Conservation (phyloP, 129 eudicot species). For the Logfia minima region DNA sequence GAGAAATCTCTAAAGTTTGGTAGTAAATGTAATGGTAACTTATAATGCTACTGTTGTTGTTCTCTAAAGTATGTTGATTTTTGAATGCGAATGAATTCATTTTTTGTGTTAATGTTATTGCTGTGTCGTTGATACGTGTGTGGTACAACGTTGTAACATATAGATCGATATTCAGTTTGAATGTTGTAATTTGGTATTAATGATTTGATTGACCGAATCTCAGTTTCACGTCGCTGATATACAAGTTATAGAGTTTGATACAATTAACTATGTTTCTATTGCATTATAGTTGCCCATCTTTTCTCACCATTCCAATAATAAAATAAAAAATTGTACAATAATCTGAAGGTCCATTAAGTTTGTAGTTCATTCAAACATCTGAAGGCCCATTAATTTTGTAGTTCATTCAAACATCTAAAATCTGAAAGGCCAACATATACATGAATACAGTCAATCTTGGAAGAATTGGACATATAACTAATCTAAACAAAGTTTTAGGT, state of each 20-base stretch:
- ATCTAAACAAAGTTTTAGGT: conserved; percentile 27
- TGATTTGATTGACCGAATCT: background rate
- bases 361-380: conserved; percentile 30
- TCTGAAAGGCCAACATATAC: conserved; percentile 17
- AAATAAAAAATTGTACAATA: background rate
- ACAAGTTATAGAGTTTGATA: background rate
- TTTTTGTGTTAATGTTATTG: background rate
- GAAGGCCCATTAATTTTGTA: background rate
- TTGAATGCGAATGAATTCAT: background rate
- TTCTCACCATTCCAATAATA: background rate
- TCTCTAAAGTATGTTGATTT: background rate
- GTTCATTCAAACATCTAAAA: conserved; percentile 23
- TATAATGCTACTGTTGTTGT: no score
- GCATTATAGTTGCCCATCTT: background rate
- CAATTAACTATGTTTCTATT: no score
- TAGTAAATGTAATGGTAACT: no score
- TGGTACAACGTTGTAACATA: background rate
- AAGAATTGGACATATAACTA: conserved; percentile 25
- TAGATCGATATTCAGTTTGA: background rate
- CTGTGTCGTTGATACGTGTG: background rate
- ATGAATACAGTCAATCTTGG: conserved; percentile 24
- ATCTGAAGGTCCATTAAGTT: background rate
- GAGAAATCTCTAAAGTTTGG: background rate
- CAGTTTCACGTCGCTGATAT: background rate
- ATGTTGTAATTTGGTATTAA: background rate